These are phyloP conservation scores for Phytophthora niederhauseri DNA, from an alignment of 352 stramenopile genomes.

Conservation along the genomic window DNA sequence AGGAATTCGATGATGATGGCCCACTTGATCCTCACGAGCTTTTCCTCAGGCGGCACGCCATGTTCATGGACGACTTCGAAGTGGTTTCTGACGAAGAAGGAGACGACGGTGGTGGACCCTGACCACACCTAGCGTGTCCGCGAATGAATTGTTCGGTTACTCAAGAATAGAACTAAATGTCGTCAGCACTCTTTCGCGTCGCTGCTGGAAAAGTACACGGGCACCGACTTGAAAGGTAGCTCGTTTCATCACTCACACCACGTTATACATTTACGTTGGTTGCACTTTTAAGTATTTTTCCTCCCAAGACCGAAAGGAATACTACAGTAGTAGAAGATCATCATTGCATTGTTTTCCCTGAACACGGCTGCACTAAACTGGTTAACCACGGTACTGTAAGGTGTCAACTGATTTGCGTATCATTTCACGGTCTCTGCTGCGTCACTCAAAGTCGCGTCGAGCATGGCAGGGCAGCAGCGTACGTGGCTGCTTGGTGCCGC, in stretches of 20 bases:
- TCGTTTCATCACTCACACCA: no score
- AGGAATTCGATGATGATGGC: conserved; percentile 15
- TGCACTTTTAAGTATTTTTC: no score
- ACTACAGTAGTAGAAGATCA: neutral
- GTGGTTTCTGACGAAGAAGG: conserved; percentile 18
- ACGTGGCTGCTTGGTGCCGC: conserved; percentile 42
- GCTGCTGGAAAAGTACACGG: no score
- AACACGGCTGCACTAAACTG: conserved; percentile 19
- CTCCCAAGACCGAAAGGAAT: neutral
- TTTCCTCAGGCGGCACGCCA: conserved; percentile 19
- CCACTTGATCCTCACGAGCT: conserved; percentile 9
- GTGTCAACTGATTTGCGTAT: neutral
- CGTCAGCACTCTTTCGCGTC: no score
- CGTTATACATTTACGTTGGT: no score
- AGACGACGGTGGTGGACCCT: neutral
- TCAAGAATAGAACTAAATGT: no score
- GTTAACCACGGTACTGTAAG: neutral
- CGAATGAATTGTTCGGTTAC: no score
- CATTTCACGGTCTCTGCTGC: conserved; percentile 10
- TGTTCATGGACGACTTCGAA: conserved; percentile 26
- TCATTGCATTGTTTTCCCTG: neutral
- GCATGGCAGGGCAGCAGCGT: conserved; percentile 19
- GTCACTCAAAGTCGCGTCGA: neutral
- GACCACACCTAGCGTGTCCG: neutral
- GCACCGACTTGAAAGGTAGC: no score